Base-by-base conservation (phyloP, 768 basidiomycete species). In the Tricholoma sp. region DNA sequence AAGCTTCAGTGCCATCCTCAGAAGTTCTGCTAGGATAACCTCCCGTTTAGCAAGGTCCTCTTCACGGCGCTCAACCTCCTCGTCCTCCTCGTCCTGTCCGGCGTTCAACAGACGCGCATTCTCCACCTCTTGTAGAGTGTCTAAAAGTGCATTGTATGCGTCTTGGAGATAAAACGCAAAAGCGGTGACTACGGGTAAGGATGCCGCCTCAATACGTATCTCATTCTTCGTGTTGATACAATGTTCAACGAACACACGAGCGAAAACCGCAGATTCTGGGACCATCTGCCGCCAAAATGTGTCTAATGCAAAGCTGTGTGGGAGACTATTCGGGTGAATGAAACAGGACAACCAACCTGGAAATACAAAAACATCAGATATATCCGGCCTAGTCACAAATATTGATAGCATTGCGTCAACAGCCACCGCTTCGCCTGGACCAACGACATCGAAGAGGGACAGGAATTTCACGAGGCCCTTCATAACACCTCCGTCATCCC, bases 131-230 rank as follows among this genome's bases (percentile, higher is more conserved):
- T 79, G 73, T 37, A 81, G 60, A 1, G 72, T 65, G 12, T 65
- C 66, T 18, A 81, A 67, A 9, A 83, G 63, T 3, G 74, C 71
- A 64, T 95, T 95, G 71, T 92, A 97, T 0, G 83, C 79, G 43
- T 83, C 77, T 67, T 96, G 89, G 32, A 96, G 84, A 53, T 80
- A 76, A 74, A 89, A 95, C 0, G 95, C 95, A 60, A 97, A 85
- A 0, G 87, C 83, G 0, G 94, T 96, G n/a, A 97, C 90, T 37
- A 95, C 91, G 0, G 96, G 96, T 3, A 98, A 76, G 4, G 74
- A 67, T 14, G 84, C 79, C 1, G 76, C 67, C 65, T 96, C 93
- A 5, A 96, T 72, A 24, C 83, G 81, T 2, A 76, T 72, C 52
- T 88, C 84, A 50, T 88, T 81, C 35, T 81, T 75, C 18, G 76